These are phyloP conservation scores for Termitomyces sp. DNA, from an alignment of 768 basidiomycete genomes.

Conservation along the genomic window DNA sequence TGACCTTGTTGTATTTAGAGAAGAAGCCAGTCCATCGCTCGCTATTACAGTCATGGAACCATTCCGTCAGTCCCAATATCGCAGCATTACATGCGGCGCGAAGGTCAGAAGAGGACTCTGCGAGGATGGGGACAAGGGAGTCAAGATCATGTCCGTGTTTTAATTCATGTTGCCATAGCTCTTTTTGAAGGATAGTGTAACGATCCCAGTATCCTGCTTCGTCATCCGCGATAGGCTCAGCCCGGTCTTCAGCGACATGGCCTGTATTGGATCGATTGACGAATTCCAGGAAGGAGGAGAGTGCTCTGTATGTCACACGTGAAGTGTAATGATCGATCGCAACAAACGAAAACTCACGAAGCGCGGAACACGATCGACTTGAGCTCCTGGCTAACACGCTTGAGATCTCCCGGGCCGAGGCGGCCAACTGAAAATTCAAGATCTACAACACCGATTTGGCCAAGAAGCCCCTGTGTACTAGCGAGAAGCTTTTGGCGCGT, in stretches of 20 bases:
- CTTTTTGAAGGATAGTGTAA: constrained; percentile 22
- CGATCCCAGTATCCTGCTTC: constrained; percentile 18
- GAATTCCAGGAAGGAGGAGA: constrained; percentile 32
- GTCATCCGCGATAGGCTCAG: constrained; percentile 7
- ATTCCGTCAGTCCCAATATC: constrained; percentile 17
- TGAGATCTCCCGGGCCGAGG: constrained; percentile 35
- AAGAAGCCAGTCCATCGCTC: constrained; percentile 30
- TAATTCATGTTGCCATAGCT: constrained; percentile 26
- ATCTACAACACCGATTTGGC: constrained; percentile 32
- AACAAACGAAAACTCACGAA: constrained; percentile 19
- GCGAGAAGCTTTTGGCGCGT: constrained; percentile 23
- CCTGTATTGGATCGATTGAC: constrained; percentile 26
- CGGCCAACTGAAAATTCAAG: constrained; percentile 37
- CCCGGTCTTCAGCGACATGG: constrained; percentile 16
- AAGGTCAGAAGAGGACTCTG: constrained; percentile 26
- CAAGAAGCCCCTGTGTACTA: constrained; percentile 25
- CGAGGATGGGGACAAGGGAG: constrained; percentile 35
- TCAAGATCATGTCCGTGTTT: constrained; percentile 37
- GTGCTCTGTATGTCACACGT: constrained; percentile 18
- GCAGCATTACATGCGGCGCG: constrained; percentile 25
- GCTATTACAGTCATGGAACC: constrained; percentile 31
- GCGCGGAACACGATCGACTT: constrained; percentile 31
- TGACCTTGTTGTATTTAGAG: constrained; percentile 11
- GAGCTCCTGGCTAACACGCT: constrained; percentile 31
- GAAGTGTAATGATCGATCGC: neutral